Evolutionary conservation across 2,329 filamentous ascomycete species (phyloP), one percentile per base, ranked within the genome.

Genomic region (Scytalidium lignicola): DNA sequence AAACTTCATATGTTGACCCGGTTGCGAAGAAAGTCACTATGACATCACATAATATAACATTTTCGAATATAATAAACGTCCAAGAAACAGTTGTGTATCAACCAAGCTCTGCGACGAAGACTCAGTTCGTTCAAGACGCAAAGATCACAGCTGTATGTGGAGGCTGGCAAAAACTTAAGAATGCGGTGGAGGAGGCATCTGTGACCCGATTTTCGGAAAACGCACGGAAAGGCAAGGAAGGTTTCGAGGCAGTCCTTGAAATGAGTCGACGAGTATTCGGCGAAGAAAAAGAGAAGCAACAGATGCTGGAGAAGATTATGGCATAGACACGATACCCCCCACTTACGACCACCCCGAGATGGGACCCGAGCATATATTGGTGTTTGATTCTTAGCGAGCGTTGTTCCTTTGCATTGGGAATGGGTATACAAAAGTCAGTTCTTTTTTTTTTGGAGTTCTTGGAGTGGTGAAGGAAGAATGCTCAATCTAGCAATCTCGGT

Each of bases 91-190:
- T 96, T 55, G 75, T 87, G 49, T 97, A 97, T 73, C 77, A 79
- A 58, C 90, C 90, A 0, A 62, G 70, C 56, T 55, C 65, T 62
- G 68, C 66, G 68, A 68, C 64, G 76, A 79, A 70, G 32, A 99
- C 93, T 2, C 79, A 86, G 55, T 97, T 99, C 65, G 77, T 83
- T 43, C 93, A 99, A 73, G 85, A 90, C 53, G 93, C 93, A 37
- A 83, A 91, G 70, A 92, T 99, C 65, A 96, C 91, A 1, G 93
- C 93, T 1, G 75, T 97, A 9, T 96, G 90, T 68, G 92, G 93
- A 58, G 93, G 93, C 54, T 99, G 93, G 91, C 89, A 96, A 72
- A 90, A 90, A 65, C 90, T 97, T 66, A 93, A 90, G 76, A 96
- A 93, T 71, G 89, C 85, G 66, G 95, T 99, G 61, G 93, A 99